Conservation (phyloP, 371 early-diverging fungal genomes). For the Mortierella sp. region DNA sequence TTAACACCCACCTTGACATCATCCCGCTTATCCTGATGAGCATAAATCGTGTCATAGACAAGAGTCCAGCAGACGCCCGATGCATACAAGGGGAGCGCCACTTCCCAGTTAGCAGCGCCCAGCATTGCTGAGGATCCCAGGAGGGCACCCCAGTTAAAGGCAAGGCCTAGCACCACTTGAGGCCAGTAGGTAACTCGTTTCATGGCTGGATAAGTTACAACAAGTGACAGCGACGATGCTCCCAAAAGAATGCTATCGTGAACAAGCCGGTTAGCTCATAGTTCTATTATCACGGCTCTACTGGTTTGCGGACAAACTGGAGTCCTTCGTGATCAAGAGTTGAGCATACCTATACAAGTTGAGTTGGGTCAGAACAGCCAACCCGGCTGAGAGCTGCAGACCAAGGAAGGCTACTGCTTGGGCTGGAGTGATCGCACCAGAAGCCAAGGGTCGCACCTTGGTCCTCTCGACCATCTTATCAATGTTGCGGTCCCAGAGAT, state of each 20-base stretch:
- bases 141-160: constrained; percentile 96
- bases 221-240: constrained; percentile 81
- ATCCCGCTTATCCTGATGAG: constrained; percentile 93
- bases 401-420: constrained; percentile 87
- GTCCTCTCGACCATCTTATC: constrained; percentile 92
- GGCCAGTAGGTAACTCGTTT: constrained; percentile 97
- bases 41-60: constrained; percentile 97
- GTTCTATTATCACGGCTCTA: not conserved
- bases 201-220: constrained; percentile 93
- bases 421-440: constrained; percentile 74
- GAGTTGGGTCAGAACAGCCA: constrained; percentile 82
- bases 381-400: constrained; percentile 79
- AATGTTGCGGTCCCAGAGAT: constrained; percentile 93
- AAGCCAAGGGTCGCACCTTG: constrained; percentile 84
- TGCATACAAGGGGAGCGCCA: constrained; percentile 84
- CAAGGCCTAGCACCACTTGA: constrained; percentile 86
- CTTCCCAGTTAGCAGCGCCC: constrained; percentile 74
- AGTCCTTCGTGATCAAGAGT: not conserved
- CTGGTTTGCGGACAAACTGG: not conserved
- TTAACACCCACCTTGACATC: constrained; percentile 89
- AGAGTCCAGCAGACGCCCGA: constrained; percentile 95
- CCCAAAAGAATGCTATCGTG: constrained; percentile 78
- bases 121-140: constrained; percentile 94
- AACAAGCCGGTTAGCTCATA: not conserved
- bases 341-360: constrained; percentile 71